A percentile compares a stretch with the other conserved stretches of the same genome.
Evolutionary conservation across 2,329 filamentous ascomycete genomes (phyloP).

Genomic region (Trichoderma koningii): DNA sequence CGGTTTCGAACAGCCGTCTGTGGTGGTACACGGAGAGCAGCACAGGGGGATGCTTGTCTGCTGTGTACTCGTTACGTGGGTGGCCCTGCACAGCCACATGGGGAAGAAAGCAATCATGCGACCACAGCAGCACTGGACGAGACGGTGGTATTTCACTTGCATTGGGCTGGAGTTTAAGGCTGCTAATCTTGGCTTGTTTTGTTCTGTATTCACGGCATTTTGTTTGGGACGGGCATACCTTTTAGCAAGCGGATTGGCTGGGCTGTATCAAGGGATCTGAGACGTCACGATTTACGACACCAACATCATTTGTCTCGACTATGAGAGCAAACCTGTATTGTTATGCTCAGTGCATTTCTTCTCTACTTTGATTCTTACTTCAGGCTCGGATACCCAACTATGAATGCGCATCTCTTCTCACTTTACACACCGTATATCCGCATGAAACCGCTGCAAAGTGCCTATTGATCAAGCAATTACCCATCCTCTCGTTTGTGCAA

Average conservation of each 20-base stretch:
- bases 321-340: not conserved
- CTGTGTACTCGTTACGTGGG: not conserved
- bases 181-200: not conserved
- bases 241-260: not conserved
- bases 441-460: no score
- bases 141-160: not conserved
- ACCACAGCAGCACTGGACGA: not conserved
- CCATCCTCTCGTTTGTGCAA: no score
- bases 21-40: not conserved
- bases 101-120: not conserved
- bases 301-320: not conserved
- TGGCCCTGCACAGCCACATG: constrained; percentile 9
- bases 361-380: not conserved
- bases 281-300: constrained; percentile 8
- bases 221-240: not conserved
- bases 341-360: not conserved
- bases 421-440: no score
- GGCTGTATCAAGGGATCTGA: not conserved
- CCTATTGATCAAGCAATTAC: no score
- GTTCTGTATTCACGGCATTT: not conserved
- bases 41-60: not conserved
- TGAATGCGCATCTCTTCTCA: no score
- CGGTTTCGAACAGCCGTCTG: not conserved
- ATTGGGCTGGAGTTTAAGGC: not conserved
- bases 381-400: no score